Base-by-base conservation (phyloP, 1,284 basidiomycete species). In the Lentinula novae-zelandiae region DNA sequence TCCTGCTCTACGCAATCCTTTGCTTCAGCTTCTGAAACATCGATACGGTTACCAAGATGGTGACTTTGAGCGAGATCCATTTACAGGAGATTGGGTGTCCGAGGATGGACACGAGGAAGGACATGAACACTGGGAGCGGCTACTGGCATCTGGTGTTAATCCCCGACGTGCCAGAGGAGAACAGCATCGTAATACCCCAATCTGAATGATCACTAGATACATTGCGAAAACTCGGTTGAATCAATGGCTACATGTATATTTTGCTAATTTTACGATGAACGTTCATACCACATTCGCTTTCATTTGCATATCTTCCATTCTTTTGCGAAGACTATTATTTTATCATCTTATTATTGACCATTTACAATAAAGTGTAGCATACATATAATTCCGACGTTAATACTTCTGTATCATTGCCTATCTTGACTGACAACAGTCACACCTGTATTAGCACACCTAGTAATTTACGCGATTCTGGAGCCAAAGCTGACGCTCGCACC, bases 31-130 rank as follows among this genome's bases (percentile, higher is more conserved):
- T 33, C 75, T 93, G 39, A 77, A 91, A 71, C 68, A 79, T 64
- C 81, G 90, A 31, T 93, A 90, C 69, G 82, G 80, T n/a, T 93
- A 93, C 72, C 82, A 81, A 54, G 90, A 93, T 71, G 90, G 90
- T 0, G 90, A 93, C 69, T 93, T 93, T 66, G 91, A 93, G 67
- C 80, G 85, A 55, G 80, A 90, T 64, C 72, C 83, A 1, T 61
- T 71, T 42, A 82, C 84, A 0, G 85, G 86, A 12, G 77, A 81
- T 44, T 92, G 89, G 89, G 44, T 78, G 22, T 80, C 82, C 15
- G 85, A 82, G 38, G 87, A 92, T 69, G 85, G 85, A 6, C 82
- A 81, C 54, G 68, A 70, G 40, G 87, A 92, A 69, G 85, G 85
- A 6, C 82, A 80, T 53, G 68, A 70, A 20, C 61, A 70, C 22